Evolutionary conservation across 1,139 yeast species (phyloP).

Genomic region (Candida sanyaensis): DNA sequence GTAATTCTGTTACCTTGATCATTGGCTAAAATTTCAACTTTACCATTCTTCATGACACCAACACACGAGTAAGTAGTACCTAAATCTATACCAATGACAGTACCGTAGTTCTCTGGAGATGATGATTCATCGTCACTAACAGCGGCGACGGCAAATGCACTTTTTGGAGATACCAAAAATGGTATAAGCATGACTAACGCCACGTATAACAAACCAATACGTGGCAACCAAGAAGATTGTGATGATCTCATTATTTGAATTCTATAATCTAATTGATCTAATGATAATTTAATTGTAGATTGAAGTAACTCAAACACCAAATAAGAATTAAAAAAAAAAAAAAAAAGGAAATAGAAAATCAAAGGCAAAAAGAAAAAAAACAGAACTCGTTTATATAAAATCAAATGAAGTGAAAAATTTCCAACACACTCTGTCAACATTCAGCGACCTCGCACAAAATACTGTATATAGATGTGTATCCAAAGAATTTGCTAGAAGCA

Average conservation of each 20-base stretch:
- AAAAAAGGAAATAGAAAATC: neutral
- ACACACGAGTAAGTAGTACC: slow-evolving; percentile 92
- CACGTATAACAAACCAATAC: slow-evolving; percentile 18
- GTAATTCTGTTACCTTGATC: slow-evolving; percentile 97
- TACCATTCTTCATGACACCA: slow-evolving; percentile 89
- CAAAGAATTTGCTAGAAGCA: slow-evolving; percentile 7
- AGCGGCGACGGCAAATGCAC: slow-evolving; percentile 27
- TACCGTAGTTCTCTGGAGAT: slow-evolving; percentile 63
- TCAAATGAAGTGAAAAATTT: neutral
- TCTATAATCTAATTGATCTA: slow-evolving; percentile 6
- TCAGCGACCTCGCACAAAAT: neutral
- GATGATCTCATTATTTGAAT: slow-evolving; percentile 11
- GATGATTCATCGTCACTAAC: slow-evolving; percentile 34
- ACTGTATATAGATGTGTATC: slow-evolving; percentile 3
- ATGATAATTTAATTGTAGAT: neutral
- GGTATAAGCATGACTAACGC: slow-evolving; percentile 48
- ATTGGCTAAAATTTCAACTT: slow-evolving; percentile 89
- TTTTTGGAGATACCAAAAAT: slow-evolving; percentile 34
- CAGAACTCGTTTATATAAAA: neutral
- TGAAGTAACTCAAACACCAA: neutral
- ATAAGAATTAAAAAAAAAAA: neutral
- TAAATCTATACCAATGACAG: slow-evolving; percentile 84
- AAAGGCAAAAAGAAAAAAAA: slow-evolving; percentile 1
- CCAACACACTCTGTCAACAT: slow-evolving; percentile 4
- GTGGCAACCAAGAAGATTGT: slow-evolving; percentile 16